phyloP scores from a whole-genome alignment of 2,329 filamentous ascomycete genomes.

The Diaporthe destruens region DNA sequence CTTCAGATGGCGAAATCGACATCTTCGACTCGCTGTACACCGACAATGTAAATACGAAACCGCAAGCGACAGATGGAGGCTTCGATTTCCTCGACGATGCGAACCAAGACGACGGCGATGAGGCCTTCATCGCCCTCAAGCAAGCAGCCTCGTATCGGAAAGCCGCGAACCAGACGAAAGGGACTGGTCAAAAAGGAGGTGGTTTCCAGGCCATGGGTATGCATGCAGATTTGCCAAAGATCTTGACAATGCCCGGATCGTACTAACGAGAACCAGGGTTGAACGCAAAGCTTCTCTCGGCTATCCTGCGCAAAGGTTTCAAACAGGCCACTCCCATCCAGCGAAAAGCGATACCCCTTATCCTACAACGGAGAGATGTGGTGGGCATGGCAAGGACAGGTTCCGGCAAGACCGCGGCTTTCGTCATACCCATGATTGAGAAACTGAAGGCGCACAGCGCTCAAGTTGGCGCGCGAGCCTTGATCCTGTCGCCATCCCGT shows the following conservation, averaged over 20 bases:
- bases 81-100: conserved; percentile 64
- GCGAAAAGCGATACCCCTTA: conserved; percentile 92
- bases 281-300: conserved; percentile 85
- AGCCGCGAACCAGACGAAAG: conserved; percentile 76
- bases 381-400: conserved; percentile 99
- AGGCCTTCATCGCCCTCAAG: conserved; percentile 89
- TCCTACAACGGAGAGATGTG: conserved; percentile 93
- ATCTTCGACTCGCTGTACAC: conserved; percentile 84
- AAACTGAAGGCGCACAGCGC: conserved; percentile 89
- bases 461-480: conserved; percentile 84
- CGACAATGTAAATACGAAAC: conserved; percentile 60
- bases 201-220: conserved; percentile 95
- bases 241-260: not conserved
- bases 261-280: conserved; percentile 64
- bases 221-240: conserved; percentile 40
- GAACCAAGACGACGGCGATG: conserved; percentile 77
- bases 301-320: conserved; percentile 94
- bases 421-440: conserved; percentile 98
- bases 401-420: conserved; percentile 97
- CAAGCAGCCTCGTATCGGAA: conserved; percentile 93
- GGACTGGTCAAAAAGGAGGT: conserved; percentile 90
- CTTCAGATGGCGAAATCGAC: conserved; percentile 92
- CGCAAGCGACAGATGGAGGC: conserved; percentile 52
- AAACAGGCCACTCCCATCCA: conserved; percentile 97
- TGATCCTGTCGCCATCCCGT: conserved; percentile 92